Evolutionary conservation across 208 protist species (phyloP).

Genomic region (Angomonas ambiguus): DNA sequence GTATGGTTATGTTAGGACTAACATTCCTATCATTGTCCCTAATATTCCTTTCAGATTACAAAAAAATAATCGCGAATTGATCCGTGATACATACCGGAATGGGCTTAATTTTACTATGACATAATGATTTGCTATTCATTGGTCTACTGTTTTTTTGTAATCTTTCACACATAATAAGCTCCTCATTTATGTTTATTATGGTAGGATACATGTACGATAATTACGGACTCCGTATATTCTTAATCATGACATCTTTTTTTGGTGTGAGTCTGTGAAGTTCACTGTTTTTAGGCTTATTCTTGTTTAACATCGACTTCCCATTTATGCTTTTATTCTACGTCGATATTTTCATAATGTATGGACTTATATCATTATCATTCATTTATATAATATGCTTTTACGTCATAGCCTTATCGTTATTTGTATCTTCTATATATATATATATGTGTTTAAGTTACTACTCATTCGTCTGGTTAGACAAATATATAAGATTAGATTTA

Average conservation of each 20-base stretch:
- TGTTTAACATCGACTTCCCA: constrained; percentile 79
- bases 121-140: constrained; percentile 72
- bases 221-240: constrained; percentile 64
- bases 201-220: constrained; percentile 81
- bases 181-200: constrained; percentile 75
- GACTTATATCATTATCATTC: constrained; percentile 73
- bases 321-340: constrained; percentile 88
- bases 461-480: constrained; percentile 64
- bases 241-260: constrained; percentile 75
- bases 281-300: constrained; percentile 71
- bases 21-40: constrained; percentile 67
- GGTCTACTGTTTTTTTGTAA: constrained; percentile 76
- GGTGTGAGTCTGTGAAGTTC: constrained; percentile 64
- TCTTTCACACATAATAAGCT: constrained; percentile 70
- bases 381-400: constrained; percentile 82
- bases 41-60: constrained; percentile 75
- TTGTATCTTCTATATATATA: constrained; percentile 62
- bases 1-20: constrained; percentile 47
- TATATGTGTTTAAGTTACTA: constrained; percentile 66
- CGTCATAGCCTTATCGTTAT: constrained; percentile 69
- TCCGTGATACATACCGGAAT: constrained; percentile 61
- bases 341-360: constrained; percentile 83
- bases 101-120: constrained; percentile 66
- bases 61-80: constrained; percentile 80
- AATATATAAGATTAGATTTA: constrained; percentile 42